Evolutionary conservation across 2,329 filamentous ascomycete species (phyloP), one percentile per base, ranked within the genome.

Genomic region (Xylaria multiplex): DNA sequence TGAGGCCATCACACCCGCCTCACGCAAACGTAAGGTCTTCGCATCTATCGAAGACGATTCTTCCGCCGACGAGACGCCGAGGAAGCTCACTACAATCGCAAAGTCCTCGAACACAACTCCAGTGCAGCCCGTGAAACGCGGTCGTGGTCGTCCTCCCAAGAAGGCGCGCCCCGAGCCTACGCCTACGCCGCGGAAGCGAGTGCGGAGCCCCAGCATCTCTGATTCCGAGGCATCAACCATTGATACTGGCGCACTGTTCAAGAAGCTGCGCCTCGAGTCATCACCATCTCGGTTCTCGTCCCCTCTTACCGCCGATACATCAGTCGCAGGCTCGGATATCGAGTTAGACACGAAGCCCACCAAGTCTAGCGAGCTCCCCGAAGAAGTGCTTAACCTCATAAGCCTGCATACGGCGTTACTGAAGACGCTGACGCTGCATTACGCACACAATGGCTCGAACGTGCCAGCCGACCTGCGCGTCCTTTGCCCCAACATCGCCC

Each of bases 331-430:
- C 62, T 81, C 79, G 32, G 76, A 77, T 16, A 68, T 62, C 67
- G 74, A 78, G 56, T 70, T 74, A 67, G 74, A 76, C 68, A 46
- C 62, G 58, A 72, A 77, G 35, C 62, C 57, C 13, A 53, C 50
- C 8, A 73, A 73, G 6, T n/a, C 62, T 7, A 19, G 42, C 24
- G 59, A 64, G 46, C 80, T 90, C 5, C 86, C 85, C 11, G 75
- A 74, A 19, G 86, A 88, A 71, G 79, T 89, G 46, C 76, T 82
- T 64, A 86, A 91, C 55, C 81, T 93, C 16, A 78, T 91, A 57
- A 80, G 85, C 63, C 81, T 94, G 30, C 88, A 93, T 76, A 82
- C 82, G 46, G 84, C 89, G 11, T 91, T 93, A 70, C 81, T 92
- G 64, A 89, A 89, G 73, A 88, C 90, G 0, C 80, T 93, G 27